These are phyloP conservation scores for Fraxinus baroniana DNA, from an alignment of 305 asterid genomes.

Conservation along the genomic window DNA sequence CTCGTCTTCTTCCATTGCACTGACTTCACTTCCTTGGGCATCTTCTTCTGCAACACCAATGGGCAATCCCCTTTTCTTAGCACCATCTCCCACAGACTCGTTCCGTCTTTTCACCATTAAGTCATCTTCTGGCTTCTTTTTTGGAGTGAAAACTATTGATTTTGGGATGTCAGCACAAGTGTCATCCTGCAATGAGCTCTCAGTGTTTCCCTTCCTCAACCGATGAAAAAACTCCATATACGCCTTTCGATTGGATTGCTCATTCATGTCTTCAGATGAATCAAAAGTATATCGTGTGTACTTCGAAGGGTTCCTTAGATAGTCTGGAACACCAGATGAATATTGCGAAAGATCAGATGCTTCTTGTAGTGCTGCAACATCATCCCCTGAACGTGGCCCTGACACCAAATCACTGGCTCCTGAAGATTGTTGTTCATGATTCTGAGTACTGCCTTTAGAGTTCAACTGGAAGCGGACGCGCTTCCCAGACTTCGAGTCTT, in stretches of 20 bases:
- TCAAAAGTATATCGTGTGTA: constrained; percentile 65
- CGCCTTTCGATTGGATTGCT: constrained; percentile 59
- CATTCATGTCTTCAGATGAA: constrained; percentile 57
- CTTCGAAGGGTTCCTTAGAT: constrained; percentile 71
- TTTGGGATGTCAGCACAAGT: constrained; percentile 37
- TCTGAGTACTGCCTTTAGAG: constrained; percentile 25
- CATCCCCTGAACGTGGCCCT: constrained; percentile 21
- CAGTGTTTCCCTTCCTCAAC: constrained; percentile 38
- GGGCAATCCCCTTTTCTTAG: constrained; percentile 39
- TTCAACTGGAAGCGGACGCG: constrained; percentile 57
- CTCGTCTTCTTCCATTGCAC: constrained; percentile 70
- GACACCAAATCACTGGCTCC: constrained; percentile 25
- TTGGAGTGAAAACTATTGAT: constrained; percentile 53
- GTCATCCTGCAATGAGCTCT: constrained; percentile 25
- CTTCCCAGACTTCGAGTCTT: constrained; percentile 47
- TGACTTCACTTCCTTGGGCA: constrained; percentile 34
- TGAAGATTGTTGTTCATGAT: constrained; percentile 25
- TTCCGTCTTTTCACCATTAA: constrained; percentile 21
- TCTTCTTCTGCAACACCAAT: constrained; percentile 48
- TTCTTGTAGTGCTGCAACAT: constrained; percentile 22
- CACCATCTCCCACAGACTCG: constrained; percentile 26
- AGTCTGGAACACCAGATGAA: constrained; percentile 58
- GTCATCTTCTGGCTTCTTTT: constrained; percentile 35
- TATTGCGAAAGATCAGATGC: constrained; percentile 29
- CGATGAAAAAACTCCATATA: constrained; percentile 46